Percentiles rank a stretch among this genome's conserved stretches.
These are phyloP conservation scores for Straminergon stramineum DNA, from an alignment of 225 moss, liverwort and hornwort species.

Conservation along the genomic window DNA sequence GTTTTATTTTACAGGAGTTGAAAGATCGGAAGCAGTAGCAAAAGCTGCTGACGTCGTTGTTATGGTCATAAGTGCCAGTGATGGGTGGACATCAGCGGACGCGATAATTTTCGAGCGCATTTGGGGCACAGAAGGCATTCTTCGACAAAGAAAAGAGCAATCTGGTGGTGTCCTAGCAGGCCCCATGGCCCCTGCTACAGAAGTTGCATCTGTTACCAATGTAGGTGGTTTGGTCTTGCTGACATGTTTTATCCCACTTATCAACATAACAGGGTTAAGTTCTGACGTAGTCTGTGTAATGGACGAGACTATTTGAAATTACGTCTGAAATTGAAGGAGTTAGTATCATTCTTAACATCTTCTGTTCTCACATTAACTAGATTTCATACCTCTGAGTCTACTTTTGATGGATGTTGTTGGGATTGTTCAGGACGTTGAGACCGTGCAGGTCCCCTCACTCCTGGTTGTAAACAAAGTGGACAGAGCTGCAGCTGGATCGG, in stretches of 20 bases:
- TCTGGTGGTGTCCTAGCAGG: constrained; percentile 22
- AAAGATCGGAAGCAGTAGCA: constrained; percentile 81
- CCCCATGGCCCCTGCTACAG: constrained; percentile 22
- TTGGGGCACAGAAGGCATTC: constrained; percentile 30
- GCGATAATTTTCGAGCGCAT: constrained; percentile 49
- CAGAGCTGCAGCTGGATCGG: constrained; percentile 54
- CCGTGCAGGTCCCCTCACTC: constrained; percentile 40
- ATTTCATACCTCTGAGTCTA: background rate
- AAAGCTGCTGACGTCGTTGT: constrained; percentile 74
- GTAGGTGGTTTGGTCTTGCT: background rate
- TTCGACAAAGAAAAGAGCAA: constrained; percentile 2
- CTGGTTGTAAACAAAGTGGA: constrained; percentile 92
- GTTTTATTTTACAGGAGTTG: constrained; percentile 46
- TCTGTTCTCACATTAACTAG: background rate
- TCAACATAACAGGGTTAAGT: background rate
- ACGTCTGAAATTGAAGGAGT: background rate
- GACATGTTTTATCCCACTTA: background rate
- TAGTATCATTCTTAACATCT: background rate
- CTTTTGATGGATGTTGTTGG: constrained; percentile 1
- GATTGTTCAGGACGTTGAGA: constrained; percentile 6
- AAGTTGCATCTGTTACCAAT: background rate
- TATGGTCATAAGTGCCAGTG: constrained; percentile 88
- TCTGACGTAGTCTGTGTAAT: background rate
- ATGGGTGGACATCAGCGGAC: constrained; percentile 82
- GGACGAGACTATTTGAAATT: background rate